Base-by-base conservation (phyloP, 495 filamentous ascomycete genomes). In the Penicillium longicatenatum region DNA sequence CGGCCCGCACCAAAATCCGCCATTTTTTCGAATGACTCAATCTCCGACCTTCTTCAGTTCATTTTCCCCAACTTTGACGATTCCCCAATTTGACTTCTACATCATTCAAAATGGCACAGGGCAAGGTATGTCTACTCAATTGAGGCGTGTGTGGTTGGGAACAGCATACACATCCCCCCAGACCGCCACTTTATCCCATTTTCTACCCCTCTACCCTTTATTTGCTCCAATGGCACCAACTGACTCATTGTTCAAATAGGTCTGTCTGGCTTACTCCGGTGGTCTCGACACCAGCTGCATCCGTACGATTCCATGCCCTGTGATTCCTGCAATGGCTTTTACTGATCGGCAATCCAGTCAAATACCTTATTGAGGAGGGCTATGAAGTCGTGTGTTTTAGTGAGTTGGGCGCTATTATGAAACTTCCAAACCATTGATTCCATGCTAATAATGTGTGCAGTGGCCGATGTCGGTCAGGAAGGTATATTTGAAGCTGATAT, bases 271-370 rank as follows among this genome's bases (percentile, higher is more conserved):
- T 58, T 74, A 71, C 69, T 72, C 69, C 54, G 71, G 71, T 69
- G 87, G 87, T 57, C 80, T 90, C 50, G 86, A 89, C 68, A 90
- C 87, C 67, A 83, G 79, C 69, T 83, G 81, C 63, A 85, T 86
- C 68, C 74, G 82, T 65, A 72, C 64, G 72, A 57, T 20, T 49
- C 50, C 42, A 57, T 51, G 37, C 14, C 52, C 29, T 17, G n/a
- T 8, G 26, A 44, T 57, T 41, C 16, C 10, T n/a, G 16, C 53
- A 51, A 61, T 63, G 22, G 26, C 42, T 17, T 14, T 57, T 62
- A 43, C 63, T 64, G 60, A 71, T 56, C 44, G 24, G n/a, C 44
- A 22, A 37, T 12, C 42, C 51, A 73, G 70, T 86, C 54, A 79
- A 80, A 67, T 89, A 85, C 84, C 79, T 88, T 56, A 82, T 88